A percentile compares a stretch with the other conserved stretches of the same genome.
Conservation (phyloP, 441 rosid species). For the Populus trichocarpa region DNA sequence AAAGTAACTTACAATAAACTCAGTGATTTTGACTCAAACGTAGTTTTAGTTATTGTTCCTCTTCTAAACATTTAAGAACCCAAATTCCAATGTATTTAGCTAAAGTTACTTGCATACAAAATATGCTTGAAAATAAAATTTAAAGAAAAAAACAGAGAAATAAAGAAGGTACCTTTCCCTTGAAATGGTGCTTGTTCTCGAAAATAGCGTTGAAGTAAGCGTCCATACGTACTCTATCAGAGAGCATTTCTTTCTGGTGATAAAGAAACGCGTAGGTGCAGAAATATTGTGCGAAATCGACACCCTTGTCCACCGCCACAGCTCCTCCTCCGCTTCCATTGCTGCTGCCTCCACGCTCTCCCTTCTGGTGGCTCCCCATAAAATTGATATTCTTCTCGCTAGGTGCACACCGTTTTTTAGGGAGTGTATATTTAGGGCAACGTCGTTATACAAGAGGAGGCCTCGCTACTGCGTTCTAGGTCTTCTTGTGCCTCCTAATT, state of each 20-base stretch:
- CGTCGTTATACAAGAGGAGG: neutral
- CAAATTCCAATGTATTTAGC: neutral
- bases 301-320: slow-evolving; percentile 67
- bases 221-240: slow-evolving; percentile 97
- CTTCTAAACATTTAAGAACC: neutral
- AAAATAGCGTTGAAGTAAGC: slow-evolving; percentile 78
- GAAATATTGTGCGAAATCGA: slow-evolving; percentile 84
- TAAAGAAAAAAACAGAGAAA: neutral
- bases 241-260: slow-evolving; percentile 99
- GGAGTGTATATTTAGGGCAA: neutral
- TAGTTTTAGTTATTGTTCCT: neutral
- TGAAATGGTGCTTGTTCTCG: slow-evolving; percentile 72
- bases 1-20: neutral
- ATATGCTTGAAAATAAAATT: neutral
- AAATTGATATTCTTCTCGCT: neutral
- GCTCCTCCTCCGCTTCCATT: slow-evolving; percentile 25
- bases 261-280: slow-evolving; percentile 86
- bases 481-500: neutral
- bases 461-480: neutral
- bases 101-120: neutral
- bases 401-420: neutral
- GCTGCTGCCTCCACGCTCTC: slow-evolving; percentile 33
- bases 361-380: slow-evolving; percentile 50
- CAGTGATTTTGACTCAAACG: neutral
- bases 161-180: slow-evolving; percentile 55